Base-by-base conservation (phyloP, 805 yeast species). In the Pichia gijzeniarum region DNA sequence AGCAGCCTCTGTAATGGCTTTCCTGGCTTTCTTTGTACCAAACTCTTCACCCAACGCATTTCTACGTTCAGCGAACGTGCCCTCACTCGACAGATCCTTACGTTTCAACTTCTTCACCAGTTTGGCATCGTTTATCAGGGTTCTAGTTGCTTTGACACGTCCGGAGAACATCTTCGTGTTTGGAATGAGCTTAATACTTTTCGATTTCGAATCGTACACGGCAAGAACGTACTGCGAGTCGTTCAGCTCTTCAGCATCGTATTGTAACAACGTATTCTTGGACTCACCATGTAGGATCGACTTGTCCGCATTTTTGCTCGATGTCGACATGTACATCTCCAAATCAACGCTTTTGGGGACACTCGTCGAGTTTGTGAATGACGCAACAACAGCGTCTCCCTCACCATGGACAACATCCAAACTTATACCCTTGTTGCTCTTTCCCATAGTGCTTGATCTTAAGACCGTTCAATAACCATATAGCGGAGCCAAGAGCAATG, bases 11-110 rank as follows among this genome's bases (percentile, higher is more conserved):
- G 77, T 69, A 58, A 93, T 85, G 31, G 95, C 95, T 56, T 87
- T 84, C 70, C 88, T 91, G 51, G 97, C 97, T 69, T 81, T 90
- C 69, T 86, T 90, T 47, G 99, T 91, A 74, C 99, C 99, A 57
- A 93, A 93, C 3, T 93, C 95, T 66, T 88, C 91, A 59, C 99
- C 99, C 59, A 93, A 74, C 2, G 87, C 84, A 46, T 78, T 85
- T 62, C 97, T 77, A 66, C 86, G 87, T 16, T 39, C 48, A 7
- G 43, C 32, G 38, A 47, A 45, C 17, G 48, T 48, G 16, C 51
- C 40, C 14, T 44, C 43, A 14, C 36, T 28, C 1, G 41, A 36
- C 5, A 43, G 8, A 35, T 43, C 44, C 21, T 46, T 45, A 34
- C 45, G 47, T 40, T 47, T 50, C 22, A 43, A 35, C 30, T 20